Evolutionary conservation across 768 basidiomycete species (phyloP).

Genomic region (Stropharia rugosoannulata): DNA sequence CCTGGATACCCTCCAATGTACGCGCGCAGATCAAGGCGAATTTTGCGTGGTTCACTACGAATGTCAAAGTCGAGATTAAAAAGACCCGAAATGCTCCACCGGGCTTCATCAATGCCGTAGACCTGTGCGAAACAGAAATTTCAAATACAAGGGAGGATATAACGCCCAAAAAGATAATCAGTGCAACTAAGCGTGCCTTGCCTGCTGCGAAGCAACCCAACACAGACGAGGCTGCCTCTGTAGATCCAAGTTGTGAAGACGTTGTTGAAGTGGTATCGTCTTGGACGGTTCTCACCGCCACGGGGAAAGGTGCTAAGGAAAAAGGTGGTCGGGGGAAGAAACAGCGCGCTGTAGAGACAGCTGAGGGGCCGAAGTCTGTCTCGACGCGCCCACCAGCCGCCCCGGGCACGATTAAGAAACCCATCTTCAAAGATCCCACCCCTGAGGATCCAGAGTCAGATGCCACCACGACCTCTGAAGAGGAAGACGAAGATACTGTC

Average conservation of each 20-base stretch:
- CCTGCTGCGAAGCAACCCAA: no score
- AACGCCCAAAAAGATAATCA: neutral
- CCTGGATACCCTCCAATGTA: neutral
- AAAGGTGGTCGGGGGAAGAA: no score
- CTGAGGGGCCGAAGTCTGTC: no score
- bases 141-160: neutral
- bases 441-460: neutral
- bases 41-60: neutral
- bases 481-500: neutral
- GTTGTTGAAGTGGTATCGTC: no score
- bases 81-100: neutral
- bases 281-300: no score
- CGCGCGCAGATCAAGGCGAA: neutral
- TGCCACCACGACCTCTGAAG: neutral
- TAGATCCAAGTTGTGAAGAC: no score
- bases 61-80: neutral
- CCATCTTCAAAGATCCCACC: no score
- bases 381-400: no score
- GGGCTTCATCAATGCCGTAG: neutral
- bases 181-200: neutral
- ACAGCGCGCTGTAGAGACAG: no score
- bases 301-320: no score
- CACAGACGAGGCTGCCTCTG: no score
- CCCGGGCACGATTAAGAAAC: no score
- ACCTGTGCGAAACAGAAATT: neutral